Evolutionary conservation across 257 asterid genomes (phyloP), one percentile per base, ranked within the genome.

Genomic region (Eucommia ulmoides): DNA sequence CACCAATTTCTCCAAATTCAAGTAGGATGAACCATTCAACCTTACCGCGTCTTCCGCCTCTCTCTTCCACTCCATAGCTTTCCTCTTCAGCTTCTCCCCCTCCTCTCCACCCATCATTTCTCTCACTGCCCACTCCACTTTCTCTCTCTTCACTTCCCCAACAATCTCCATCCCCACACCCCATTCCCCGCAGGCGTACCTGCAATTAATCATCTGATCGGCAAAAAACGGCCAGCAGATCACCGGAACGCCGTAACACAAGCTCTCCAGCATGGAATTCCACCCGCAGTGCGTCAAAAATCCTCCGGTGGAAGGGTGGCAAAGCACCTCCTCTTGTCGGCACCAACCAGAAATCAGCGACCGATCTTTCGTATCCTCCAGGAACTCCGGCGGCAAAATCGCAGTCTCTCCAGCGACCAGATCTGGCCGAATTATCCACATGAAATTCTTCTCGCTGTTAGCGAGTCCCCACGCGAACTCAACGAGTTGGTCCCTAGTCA

Each of bases 391-490:
- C 0, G 65, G 62, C 23, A 70, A 56, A 44, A 53, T 20, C 1
- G 69, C 41, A 0, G 69, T 53, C 3, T 61, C 63, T 1, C 66
- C 73, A 3, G 22, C 24, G 33, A 53, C 63, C 6, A 70, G 44
- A 62, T 70, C 76, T 0, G 69, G 51, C 25, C 73, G 33, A 9
- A 70, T 50, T 23, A 65, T 52, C 77, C 77, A 71, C 48, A 71
- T 49, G 33, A 66, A 66, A 0, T 51, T 48, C 1, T 56, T 52
- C 16, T 50, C 62, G 42, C 59, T 58, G 14, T 71, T 62, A 0
- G 70, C 67, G 41, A 70, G 62, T 22, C 70, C 73, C 73, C 67
- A 65, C 0, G 70, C 77, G 45, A 65, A 71, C 17, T 71, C 77
- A 2, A 53, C 23, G 8, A 71, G 45, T 20, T 61, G 61, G 2